Base-by-base conservation (phyloP, 176 grass and related monocot genomes). In the Juncus effusus region DNA sequence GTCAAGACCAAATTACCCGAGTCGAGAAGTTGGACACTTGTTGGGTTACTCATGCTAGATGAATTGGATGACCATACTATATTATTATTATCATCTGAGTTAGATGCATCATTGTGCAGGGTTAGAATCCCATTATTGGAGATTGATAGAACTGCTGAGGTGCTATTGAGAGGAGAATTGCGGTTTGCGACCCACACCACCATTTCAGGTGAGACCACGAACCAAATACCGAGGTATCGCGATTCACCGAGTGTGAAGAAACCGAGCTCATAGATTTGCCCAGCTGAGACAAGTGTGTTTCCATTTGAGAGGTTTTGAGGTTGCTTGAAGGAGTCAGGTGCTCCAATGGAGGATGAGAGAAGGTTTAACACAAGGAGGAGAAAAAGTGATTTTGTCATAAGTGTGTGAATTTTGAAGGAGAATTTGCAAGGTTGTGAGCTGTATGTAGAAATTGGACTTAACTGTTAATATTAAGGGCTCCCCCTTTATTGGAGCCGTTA, bases 111-210 rank as follows among this genome's bases (percentile, higher is more conserved):
- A 13, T 9, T 47, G 44, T 36, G 2, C 54, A 77, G 53, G 49
- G 65, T 49, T 59, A 77, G 39, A 59, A 41, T 66, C 36, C 74
- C 74, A 0, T 67, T 67, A 28, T 49, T 15, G 45, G 62, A 65
- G 52, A 77, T 67, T 54, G 74, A 70, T 40, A 70, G 13, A 70
- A 59, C 62, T 40, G 78, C 83, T 2, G 78, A 54, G n/a, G 38
- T 13, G 61, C 38, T 65, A 7, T 13, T 64, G 49, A 86, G 57
- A 6, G 74, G 74, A 7, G 5, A 19, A 36, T 74, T 63, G 9
- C 78, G 63, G 76, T 87, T 87, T 36, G 80, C 85, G 6, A 84
- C 85, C 85, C 77, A 87, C 16, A 78, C 10, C 7, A 88, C 56
- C 2, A 67, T 59, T 38, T 74, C 47, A 2, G 49, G 16, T 14